phyloP scores from a whole-genome alignment of 495 filamentous ascomycete species.

The Niebla homalea region DNA sequence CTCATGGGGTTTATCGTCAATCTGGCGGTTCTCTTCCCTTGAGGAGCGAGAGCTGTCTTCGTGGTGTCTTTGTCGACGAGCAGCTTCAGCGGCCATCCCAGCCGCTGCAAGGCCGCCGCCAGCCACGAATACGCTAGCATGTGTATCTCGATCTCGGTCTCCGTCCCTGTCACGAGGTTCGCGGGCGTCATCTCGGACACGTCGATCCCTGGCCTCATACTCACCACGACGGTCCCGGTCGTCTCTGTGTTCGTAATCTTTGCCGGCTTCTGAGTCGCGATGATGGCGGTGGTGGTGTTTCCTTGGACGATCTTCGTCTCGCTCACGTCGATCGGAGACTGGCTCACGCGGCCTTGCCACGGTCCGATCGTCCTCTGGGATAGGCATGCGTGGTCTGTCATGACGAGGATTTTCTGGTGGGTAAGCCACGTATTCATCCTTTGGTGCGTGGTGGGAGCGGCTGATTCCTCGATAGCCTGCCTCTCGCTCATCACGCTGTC shows the following conservation, averaged over 20 bases:
- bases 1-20: background rate
- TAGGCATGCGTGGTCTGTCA: constrained; percentile 11
- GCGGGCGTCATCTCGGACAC: constrained; percentile 3
- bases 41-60: constrained; percentile 1
- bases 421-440: constrained; percentile 10
- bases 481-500: constrained; percentile 13
- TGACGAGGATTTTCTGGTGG: constrained; percentile 10
- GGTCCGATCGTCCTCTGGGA: constrained; percentile 2
- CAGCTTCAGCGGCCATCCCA: constrained; percentile 15
- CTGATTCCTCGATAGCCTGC: constrained; percentile 1
- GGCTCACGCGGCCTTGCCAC: background rate
- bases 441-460: constrained; percentile 7
- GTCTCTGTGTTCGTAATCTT: constrained; percentile 21
- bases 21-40: constrained; percentile 5
- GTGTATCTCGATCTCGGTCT: constrained; percentile 1
- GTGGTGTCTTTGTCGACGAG: constrained; percentile 8
- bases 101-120: constrained; percentile 10
- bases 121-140: constrained; percentile 9
- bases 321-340: constrained; percentile 17
- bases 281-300: constrained; percentile 10
- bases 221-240: constrained; percentile 2
- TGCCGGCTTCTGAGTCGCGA: background rate
- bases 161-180: constrained; percentile 1
- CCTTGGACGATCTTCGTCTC: constrained; percentile 14
- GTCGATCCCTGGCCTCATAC: background rate